Evolutionary conservation across 345 rosid genomes (phyloP).

Genomic region (Brassica carinata): DNA sequence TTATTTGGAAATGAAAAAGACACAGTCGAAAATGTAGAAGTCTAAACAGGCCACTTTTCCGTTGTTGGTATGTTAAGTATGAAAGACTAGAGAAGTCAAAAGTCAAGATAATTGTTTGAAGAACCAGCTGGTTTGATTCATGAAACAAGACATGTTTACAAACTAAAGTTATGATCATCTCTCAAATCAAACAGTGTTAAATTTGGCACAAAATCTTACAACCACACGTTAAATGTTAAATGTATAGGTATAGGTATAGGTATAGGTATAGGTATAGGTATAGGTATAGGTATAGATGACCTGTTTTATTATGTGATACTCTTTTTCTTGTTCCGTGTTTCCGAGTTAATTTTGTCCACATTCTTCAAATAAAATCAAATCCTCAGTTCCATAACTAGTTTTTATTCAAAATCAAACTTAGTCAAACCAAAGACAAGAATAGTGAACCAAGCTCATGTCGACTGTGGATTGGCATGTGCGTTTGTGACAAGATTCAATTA

Average conservation of each 20-base stretch:
- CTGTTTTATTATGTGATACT: background rate
- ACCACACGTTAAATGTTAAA: background rate
- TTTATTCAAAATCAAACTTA: constrained; percentile 3
- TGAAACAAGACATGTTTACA: constrained; percentile 26
- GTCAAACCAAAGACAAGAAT: constrained; percentile 36
- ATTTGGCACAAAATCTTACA: constrained; percentile 36
- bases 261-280: no score
- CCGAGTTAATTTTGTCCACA: constrained; percentile 19
- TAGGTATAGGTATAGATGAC: background rate
- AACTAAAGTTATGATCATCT: constrained; percentile 23
- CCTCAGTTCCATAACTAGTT: background rate
- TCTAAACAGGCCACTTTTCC: no score
- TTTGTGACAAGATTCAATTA: background rate
- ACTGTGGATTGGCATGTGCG: constrained; percentile 27
- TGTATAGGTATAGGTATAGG: background rate
- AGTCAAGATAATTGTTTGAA: constrained; percentile 20
- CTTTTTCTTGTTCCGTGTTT: constrained; percentile 14
- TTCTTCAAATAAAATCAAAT: constrained; percentile 11
- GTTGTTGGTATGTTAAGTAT: background rate
- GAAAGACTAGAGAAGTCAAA: constrained; percentile 23
- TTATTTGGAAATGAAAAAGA: no score
- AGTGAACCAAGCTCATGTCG: constrained; percentile 23
- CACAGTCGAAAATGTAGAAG: no score
- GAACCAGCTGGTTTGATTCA: constrained; percentile 33
- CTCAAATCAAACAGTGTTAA: constrained; percentile 29